Evolutionary conservation across 768 basidiomycete species (phyloP), one percentile per base, ranked within the genome.

Genomic region (Auriscalpium vulgare): DNA sequence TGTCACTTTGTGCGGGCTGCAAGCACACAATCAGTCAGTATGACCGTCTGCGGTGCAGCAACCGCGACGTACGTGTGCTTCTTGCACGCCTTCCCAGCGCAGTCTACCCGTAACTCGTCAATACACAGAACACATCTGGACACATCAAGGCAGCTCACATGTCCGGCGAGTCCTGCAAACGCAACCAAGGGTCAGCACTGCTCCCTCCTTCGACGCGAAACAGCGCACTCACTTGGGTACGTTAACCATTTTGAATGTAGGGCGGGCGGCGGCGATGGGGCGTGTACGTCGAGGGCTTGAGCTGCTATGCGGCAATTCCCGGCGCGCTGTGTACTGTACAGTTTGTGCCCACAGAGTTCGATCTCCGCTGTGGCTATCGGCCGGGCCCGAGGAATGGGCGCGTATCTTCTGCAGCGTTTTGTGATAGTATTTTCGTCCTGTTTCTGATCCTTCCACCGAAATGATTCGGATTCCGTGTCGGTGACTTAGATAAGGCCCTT

Each of bases 1-100:
- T 57, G 95, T 97, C 68, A 99, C 95, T 76, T 99, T 99, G 79
- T 98, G 95, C 57, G 95, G 95, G 61, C 91, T 94, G 69, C 49
- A 66, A 52, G 62, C 59, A 59, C 59, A 53, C 51, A 34, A 55
- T 37, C 34, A 53, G 36, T 44, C 51, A 57, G 50, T 45, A 52
- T 56, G 55, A 46, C 10, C 23, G 8, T n/a, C 17, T 10, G 47
- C 10, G 16, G 14, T 1, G 44, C 19, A 53, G 21, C 1, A 37
- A 37, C 16, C 34, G 51, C 17, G 46, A 76, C 90, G 55, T 77
- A 93, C 89, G 92, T 95, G 83, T 97, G 94, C 77, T 97, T 97
- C 77, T 80, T 87, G 90, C 94, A 97, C 67, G 83, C 75, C 78
- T 94, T 95, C 74, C 92, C 91, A 81, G 94, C 94, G 91, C 94